Conservation (phyloP, 495 filamentous ascomycete genomes). For the Penicillium herquei region DNA sequence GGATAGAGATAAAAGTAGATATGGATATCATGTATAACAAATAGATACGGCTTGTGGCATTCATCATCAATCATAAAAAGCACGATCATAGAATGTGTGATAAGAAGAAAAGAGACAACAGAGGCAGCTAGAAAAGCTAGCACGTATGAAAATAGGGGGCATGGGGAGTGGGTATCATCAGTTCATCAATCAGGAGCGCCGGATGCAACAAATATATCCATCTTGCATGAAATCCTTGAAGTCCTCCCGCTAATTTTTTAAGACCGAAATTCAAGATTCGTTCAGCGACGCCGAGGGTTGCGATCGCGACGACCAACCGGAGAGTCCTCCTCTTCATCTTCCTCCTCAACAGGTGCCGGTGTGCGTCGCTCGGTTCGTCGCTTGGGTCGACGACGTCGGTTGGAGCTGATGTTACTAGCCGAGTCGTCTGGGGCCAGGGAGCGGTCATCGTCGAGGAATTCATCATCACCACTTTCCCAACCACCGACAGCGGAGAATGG, state of each 20-base stretch:
- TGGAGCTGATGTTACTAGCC: slow-evolving; percentile 85
- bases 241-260: background rate
- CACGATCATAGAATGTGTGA: slow-evolving; percentile 1
- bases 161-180: slow-evolving; percentile 23
- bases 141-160: background rate
- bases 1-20: background rate
- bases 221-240: slow-evolving; percentile 17
- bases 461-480: slow-evolving; percentile 57
- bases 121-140: background rate
- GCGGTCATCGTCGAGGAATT: slow-evolving; percentile 58
- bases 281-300: slow-evolving; percentile 28
- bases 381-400: slow-evolving; percentile 67
- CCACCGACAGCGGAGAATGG: slow-evolving; percentile 46
- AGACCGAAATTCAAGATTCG: background rate
- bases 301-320: slow-evolving; percentile 32
- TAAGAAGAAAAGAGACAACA: slow-evolving; percentile 1
- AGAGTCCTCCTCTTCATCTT: slow-evolving; percentile 58
- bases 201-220: slow-evolving; percentile 23
- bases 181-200: slow-evolving; percentile 19
- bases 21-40: no score
- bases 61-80: slow-evolving; percentile 24
- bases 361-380: slow-evolving; percentile 70
- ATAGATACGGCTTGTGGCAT: slow-evolving; percentile 9
- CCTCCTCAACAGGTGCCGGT: slow-evolving; percentile 82
- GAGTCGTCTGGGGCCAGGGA: slow-evolving; percentile 71